Conservation (phyloP, 2,329 filamentous ascomycete genomes). For the Penicillium frequentans region DNA sequence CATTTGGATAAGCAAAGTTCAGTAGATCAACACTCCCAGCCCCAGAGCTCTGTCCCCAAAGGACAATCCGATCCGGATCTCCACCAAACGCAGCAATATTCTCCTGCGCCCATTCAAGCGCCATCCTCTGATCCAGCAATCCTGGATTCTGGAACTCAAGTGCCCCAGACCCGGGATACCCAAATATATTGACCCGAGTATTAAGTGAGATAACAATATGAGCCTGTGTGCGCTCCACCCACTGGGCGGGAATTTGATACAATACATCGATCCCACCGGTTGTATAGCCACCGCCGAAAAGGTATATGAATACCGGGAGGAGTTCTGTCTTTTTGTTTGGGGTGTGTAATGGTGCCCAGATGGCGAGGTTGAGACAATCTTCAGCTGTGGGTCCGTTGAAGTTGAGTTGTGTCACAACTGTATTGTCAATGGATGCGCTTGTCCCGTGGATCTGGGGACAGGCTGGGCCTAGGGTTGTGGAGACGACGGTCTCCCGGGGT, state of each 20-base stretch:
- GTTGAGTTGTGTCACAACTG: not conserved
- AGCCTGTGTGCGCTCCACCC: not conserved
- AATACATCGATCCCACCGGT: not conserved
- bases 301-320: not conserved
- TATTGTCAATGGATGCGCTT: not conserved
- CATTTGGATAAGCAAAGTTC: not conserved
- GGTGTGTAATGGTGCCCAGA: not conserved
- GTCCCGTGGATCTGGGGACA: not conserved
- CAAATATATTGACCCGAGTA: not conserved
- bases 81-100: not conserved
- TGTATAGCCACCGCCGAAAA: not conserved
- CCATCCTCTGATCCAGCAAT: not conserved
- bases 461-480: not conserved
- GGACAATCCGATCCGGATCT: not conserved
- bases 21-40: not conserved
- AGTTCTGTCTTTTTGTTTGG: not conserved
- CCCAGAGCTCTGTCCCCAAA: not conserved
- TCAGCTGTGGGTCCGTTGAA: not conserved
- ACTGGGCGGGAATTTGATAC: not conserved
- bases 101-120: not conserved
- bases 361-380: not conserved
- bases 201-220: not conserved
- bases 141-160: not conserved
- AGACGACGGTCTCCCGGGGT: not conserved
- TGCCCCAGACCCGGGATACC: not conserved